A percentile compares a stretch with the other conserved stretches of the same genome.
These are phyloP conservation scores for Collariella sp. DNA, from an alignment of 495 filamentous ascomycete genomes.

Conservation along the genomic window DNA sequence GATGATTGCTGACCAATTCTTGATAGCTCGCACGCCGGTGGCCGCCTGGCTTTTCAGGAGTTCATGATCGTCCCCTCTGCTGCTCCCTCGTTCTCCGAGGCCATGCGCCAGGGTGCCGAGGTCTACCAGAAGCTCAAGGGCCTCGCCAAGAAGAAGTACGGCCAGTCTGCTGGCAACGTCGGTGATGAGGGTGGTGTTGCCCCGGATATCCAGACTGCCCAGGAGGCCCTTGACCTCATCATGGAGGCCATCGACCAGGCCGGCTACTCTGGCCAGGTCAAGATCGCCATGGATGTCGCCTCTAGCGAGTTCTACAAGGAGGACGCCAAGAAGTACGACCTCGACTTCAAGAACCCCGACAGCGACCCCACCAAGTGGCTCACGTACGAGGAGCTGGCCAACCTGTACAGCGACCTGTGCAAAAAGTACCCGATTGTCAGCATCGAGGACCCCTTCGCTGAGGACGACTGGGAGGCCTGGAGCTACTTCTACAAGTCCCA, in stretches of 20 bases:
- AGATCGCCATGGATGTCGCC: conserved; percentile 99
- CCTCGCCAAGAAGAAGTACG: conserved; percentile 99
- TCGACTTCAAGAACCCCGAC: conserved; percentile 99
- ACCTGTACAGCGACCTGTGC: conserved; percentile 78
- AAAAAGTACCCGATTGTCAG: conserved; percentile 95
- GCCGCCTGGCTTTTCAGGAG: conserved; percentile 98
- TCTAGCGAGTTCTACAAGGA: conserved; percentile 99
- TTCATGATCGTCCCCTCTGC: conserved; percentile 97
- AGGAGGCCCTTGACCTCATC: conserved; percentile 97
- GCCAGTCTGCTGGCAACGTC: conserved; percentile 96
- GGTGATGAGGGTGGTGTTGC: conserved; percentile 99
- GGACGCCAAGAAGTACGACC: conserved; percentile 96
- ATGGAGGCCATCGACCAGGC: conserved; percentile 87
- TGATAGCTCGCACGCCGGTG: conserved; percentile 82
- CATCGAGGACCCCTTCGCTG: conserved; percentile 63
- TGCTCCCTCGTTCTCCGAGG: conserved; percentile 87
- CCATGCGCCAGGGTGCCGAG: conserved; percentile 88
- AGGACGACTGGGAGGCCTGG: conserved; percentile 92
- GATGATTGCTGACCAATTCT: conserved; percentile 21
- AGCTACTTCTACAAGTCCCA: conserved; percentile 99
- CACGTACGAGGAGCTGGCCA: conserved; percentile 96
- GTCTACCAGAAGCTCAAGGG: conserved; percentile 97
- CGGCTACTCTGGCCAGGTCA: conserved; percentile 88
- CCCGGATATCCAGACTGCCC: conserved; percentile 92
- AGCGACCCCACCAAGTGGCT: conserved; percentile 93